Conservation (phyloP, 441 rosid genomes). For the Populus hybrid region DNA sequence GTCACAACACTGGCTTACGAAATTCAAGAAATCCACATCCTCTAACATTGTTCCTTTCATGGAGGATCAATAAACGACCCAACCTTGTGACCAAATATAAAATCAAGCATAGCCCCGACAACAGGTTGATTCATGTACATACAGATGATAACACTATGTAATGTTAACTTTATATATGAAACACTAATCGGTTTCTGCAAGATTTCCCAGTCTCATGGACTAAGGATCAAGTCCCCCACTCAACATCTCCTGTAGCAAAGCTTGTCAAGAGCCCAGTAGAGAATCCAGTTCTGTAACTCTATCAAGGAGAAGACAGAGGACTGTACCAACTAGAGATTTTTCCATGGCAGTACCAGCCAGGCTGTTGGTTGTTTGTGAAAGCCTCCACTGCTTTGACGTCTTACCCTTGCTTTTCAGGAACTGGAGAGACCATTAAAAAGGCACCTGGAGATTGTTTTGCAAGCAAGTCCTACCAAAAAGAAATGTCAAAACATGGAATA, state of each 20-base stretch:
- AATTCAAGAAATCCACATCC: background rate
- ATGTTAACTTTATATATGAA: background rate
- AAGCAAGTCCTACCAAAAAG: background rate
- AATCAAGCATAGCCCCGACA: background rate
- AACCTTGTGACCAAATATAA: no score
- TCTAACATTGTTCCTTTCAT: background rate
- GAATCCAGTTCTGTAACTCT: background rate
- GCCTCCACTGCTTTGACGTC: background rate
- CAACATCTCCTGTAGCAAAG: background rate
- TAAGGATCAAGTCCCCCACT: background rate
- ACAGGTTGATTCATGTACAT: background rate
- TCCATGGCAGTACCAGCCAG: background rate
- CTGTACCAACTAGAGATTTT: background rate
- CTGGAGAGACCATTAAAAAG: slow-evolving; percentile 8
- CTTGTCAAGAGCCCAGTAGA: background rate
- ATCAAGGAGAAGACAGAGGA: background rate
- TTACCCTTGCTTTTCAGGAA: slow-evolving; percentile 10
- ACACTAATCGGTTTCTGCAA: background rate
- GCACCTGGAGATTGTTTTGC: background rate
- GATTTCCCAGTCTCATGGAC: background rate
- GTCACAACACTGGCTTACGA: background rate
- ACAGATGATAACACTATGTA: background rate
- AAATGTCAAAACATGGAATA: background rate
- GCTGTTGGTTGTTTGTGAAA: background rate
- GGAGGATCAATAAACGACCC: no score